These are phyloP conservation scores for Deinandra increscens DNA, from an alignment of 129 eudicot species.

Conservation along the genomic window DNA sequence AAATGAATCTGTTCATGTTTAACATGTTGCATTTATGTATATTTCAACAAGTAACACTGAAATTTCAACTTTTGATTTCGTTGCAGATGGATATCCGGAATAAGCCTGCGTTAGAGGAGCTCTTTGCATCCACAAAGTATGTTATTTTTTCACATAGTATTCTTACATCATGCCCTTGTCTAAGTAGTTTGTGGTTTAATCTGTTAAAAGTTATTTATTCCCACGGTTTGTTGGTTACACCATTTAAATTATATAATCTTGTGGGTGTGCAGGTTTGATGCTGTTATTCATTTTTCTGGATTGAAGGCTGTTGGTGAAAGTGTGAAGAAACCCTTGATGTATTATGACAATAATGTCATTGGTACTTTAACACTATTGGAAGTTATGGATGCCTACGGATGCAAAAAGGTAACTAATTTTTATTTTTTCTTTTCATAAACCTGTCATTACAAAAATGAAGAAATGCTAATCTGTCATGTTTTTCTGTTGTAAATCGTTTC, in stretches of 20 bases:
- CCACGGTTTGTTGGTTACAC: background rate
- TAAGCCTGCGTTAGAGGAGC: slow-evolving; percentile 70
- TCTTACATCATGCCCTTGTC: slow-evolving; percentile 22
- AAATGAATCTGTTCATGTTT: background rate
- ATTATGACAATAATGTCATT: slow-evolving; percentile 69
- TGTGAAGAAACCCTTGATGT: slow-evolving; percentile 78
- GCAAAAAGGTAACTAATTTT: slow-evolving; percentile 67
- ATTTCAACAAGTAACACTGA: background rate
- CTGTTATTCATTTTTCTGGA: slow-evolving; percentile 96
- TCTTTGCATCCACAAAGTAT: slow-evolving; percentile 74
- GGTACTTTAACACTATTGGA: slow-evolving; percentile 83
- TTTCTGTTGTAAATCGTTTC: slow-evolving; percentile 17
- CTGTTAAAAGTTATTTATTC: background rate
- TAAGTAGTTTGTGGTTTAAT: background rate
- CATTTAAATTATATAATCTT: slow-evolving; percentile 6
- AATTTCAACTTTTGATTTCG: background rate
- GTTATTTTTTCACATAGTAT: background rate
- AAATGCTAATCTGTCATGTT: slow-evolving; percentile 1
- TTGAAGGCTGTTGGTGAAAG: slow-evolving; percentile 98
- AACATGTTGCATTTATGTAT: background rate
- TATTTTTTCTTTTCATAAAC: background rate
- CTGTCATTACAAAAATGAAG: background rate
- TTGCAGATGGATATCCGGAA: slow-evolving; percentile 86
- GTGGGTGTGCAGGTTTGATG: slow-evolving; percentile 69
- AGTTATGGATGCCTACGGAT: slow-evolving; percentile 90